A percentile compares a stretch with the other conserved stretches of the same genome.
Conservation (phyloP, 768 basidiomycete species). For the Nevesoporus exiguus region DNA sequence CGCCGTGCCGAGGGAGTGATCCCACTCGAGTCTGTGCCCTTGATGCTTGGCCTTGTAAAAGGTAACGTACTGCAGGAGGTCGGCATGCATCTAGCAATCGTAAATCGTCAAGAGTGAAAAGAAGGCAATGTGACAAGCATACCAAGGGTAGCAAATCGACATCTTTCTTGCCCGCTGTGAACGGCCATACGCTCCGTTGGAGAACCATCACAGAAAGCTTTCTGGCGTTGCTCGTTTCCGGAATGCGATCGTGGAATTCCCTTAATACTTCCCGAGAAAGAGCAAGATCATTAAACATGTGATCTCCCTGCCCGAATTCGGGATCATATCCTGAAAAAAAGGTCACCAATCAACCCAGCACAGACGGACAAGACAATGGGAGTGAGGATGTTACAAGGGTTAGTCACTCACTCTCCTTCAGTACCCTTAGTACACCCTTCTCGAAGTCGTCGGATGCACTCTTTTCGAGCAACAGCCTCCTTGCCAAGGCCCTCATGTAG, state of each 20-base stretch:
- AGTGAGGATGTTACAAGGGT: not conserved
- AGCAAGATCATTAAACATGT: slow-evolving; percentile 91
- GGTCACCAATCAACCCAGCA: slow-evolving; percentile 15
- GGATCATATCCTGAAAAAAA: slow-evolving; percentile 77
- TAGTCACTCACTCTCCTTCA: slow-evolving; percentile 67
- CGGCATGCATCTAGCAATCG: slow-evolving; percentile 61
- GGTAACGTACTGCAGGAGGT: slow-evolving; percentile 55
- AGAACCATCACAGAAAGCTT: slow-evolving; percentile 76
- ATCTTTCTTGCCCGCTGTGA: slow-evolving; percentile 47
- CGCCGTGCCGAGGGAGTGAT: slow-evolving; percentile 82
- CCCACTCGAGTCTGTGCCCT: slow-evolving; percentile 77
- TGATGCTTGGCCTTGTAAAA: slow-evolving; percentile 83
- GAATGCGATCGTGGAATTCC: slow-evolving; percentile 54
- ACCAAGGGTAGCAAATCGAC: slow-evolving; percentile 55
- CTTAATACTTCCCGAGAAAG: slow-evolving; percentile 71
- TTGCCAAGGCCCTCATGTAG: slow-evolving; percentile 86
- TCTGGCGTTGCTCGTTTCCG: slow-evolving; percentile 36
- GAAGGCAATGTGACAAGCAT: slow-evolving; percentile 16
- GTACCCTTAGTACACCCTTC: slow-evolving; percentile 74
- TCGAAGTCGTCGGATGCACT: slow-evolving; percentile 89
- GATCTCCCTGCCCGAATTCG: slow-evolving; percentile 89
- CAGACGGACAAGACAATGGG: no score
- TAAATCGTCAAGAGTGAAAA: slow-evolving; percentile 6
- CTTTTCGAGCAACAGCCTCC: slow-evolving; percentile 76
- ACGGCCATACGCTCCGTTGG: slow-evolving; percentile 90